Evolutionary conservation across 371 early-diverging fungal genomes (phyloP), one percentile per base, ranked within the genome.

Genomic region (Mucor indicus): DNA sequence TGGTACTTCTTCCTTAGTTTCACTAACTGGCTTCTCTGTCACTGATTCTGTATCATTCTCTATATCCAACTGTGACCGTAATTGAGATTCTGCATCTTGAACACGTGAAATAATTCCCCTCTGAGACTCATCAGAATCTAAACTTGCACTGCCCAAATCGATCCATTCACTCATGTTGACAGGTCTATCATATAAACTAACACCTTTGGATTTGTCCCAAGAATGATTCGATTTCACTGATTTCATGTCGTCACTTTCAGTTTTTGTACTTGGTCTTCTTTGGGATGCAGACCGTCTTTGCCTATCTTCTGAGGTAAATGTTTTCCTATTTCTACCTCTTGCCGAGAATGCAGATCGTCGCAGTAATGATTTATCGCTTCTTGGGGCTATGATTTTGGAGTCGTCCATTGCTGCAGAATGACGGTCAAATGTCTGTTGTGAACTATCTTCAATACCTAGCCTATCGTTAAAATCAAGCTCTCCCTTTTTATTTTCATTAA

Each of bases 161-260:
- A 75, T 66, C 62, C 66, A 69, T 52, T 75, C 75, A 46, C 75
- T 66, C 55, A 75, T 59, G 42, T 66, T 71, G 11, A 75, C 75
- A 4, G 75, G 75, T 27, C 61, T 61, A 35, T 75, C 75, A 39
- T 62, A 64, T 2, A 75, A 47, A 24, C 48, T 45, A 0, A 75
- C 42, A 2, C 62, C 67, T 30, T 57, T 62, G 0, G 51, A 45
- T 36, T 44, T 53, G 20, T 60, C 43, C 60, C 60, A 60, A 22
- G 54, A 24, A 17, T 35, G 12, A 13, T 25, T 27, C 11, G 25
- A 4, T 2, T 10, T 36, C 9, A 16, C n/a, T 1, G 44, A 44
- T 27, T 29, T 25, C 1, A 42, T 41, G 3, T 38, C 17, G 17
- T 21, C 29, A 23, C 20, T 4, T 4, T 16, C 2, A 15, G 38